Percentiles rank a stretch among this genome's conserved stretches.
These are phyloP conservation scores for Malus domestica DNA, from an alignment of 306 rosid species.

Conservation along the genomic window DNA sequence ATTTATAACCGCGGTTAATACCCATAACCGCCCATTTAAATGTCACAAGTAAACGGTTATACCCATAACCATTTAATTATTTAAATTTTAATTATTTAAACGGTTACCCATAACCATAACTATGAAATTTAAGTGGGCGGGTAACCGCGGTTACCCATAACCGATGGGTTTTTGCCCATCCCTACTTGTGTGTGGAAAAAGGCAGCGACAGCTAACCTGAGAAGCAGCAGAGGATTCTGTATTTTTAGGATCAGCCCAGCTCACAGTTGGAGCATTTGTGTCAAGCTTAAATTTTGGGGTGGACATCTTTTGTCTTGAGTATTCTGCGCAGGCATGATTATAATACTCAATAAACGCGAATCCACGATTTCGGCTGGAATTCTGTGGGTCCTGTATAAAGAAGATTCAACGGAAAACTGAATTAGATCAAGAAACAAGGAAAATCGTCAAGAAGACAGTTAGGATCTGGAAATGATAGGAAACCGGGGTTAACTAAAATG, in stretches of 20 bases:
- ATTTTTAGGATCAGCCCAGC: slow-evolving; percentile 74
- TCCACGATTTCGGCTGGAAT: slow-evolving; percentile 48
- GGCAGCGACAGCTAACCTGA: slow-evolving; percentile 36
- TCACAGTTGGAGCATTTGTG: slow-evolving; percentile 53
- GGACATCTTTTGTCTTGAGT: slow-evolving; percentile 61
- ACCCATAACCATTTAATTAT: too few species aligned
- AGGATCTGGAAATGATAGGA: background rate
- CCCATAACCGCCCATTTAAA: too few species aligned
- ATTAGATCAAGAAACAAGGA: slow-evolving; percentile 10
- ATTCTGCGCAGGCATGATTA: slow-evolving; percentile 63
- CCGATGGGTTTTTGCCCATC: too few species aligned
- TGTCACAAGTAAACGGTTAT: too few species aligned
- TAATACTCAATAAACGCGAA: slow-evolving; percentile 59
- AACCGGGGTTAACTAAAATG: background rate
- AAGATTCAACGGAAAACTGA: slow-evolving; percentile 1
- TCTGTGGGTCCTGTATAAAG: slow-evolving; percentile 45
- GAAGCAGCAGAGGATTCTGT: slow-evolving; percentile 47
- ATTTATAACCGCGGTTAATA: too few species aligned
- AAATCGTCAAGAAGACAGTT: background rate
- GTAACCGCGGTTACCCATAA: too few species aligned
- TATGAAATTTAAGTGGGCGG: too few species aligned
- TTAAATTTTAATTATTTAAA: too few species aligned
- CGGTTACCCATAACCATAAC: too few species aligned
- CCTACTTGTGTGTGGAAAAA: background rate
- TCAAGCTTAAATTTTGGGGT: slow-evolving; percentile 58